Percentiles rank a stretch among this genome's conserved stretches.
phyloP scores from a whole-genome alignment of 768 basidiomycete genomes.

The Suillus alpinus region DNA sequence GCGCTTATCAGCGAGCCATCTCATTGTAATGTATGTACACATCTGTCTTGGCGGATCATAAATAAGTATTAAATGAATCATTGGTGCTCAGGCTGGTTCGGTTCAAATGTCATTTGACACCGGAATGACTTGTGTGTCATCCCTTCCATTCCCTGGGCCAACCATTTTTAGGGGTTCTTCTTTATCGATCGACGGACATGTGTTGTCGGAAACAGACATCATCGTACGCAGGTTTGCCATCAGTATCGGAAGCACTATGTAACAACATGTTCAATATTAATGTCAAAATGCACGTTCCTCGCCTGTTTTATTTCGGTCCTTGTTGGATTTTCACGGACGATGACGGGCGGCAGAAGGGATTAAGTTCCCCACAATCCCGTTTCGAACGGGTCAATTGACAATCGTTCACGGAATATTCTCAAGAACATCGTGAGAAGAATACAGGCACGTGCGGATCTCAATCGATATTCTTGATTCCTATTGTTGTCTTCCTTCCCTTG shows the following conservation, averaged over 20 bases:
- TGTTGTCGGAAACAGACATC: not conserved
- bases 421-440: constrained; percentile 18
- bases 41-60: constrained; percentile 2
- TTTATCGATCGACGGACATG: constrained; percentile 1
- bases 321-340: not conserved
- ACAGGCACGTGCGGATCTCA: constrained; percentile 4
- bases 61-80: constrained; percentile 4
- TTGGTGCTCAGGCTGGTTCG: not conserved
- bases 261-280: too few species aligned
- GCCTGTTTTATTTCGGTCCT: not conserved
- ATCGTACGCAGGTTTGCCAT: not conserved
- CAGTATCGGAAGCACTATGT: not conserved
- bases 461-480: constrained; percentile 6
- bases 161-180: not conserved
- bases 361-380: constrained; percentile 15
- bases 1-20: not conserved
- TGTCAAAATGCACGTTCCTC: not conserved
- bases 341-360: constrained; percentile 1
- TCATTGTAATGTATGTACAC: not conserved
- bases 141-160: constrained; percentile 1
- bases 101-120: not conserved
- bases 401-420: constrained; percentile 12
- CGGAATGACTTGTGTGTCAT: not conserved
- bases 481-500: constrained; percentile 1
- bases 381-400: constrained; percentile 21